phyloP scores from a whole-genome alignment of 257 asterid species.

The Solanum megistacrolobum region DNA sequence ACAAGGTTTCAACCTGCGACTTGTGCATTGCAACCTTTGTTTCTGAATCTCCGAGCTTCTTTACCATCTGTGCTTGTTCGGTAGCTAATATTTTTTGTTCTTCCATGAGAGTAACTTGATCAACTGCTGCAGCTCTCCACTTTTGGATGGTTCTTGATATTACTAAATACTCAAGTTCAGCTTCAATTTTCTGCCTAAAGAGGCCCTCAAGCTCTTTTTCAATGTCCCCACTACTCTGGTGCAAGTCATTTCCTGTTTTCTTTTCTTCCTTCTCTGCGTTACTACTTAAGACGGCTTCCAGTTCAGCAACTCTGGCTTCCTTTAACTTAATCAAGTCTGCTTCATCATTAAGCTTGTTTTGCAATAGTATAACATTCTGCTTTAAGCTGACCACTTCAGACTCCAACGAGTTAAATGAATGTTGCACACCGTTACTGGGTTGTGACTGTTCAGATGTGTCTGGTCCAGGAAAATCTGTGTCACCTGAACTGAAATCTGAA shows the following conservation, averaged over 20 bases:
- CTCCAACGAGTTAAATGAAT: conserved; percentile 17
- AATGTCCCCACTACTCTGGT: conserved; percentile 5
- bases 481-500: conserved; percentile 13
- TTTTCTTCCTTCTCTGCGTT: conserved; percentile 2
- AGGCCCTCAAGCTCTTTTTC: conserved; percentile 43
- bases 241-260: neutral
- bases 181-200: conserved; percentile 62
- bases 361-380: conserved; percentile 2
- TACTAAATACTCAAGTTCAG: conserved; percentile 52
- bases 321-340: conserved; percentile 7
- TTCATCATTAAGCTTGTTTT: conserved; percentile 24
- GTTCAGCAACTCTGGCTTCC: conserved; percentile 19
- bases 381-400: conserved; percentile 19
- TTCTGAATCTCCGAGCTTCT: conserved; percentile 33
- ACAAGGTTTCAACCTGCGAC: conserved; percentile 32
- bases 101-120: conserved; percentile 41
- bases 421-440: conserved; percentile 9
- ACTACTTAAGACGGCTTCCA: conserved; percentile 12
- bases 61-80: conserved; percentile 32
- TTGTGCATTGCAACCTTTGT: conserved; percentile 33
- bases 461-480: conserved; percentile 7
- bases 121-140: conserved; percentile 29
- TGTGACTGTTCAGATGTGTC: conserved; percentile 14
- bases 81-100: conserved; percentile 31
- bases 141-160: neutral